Evolutionary conservation across 306 rosid genomes (phyloP).

Genomic region (Myrica gale): DNA sequence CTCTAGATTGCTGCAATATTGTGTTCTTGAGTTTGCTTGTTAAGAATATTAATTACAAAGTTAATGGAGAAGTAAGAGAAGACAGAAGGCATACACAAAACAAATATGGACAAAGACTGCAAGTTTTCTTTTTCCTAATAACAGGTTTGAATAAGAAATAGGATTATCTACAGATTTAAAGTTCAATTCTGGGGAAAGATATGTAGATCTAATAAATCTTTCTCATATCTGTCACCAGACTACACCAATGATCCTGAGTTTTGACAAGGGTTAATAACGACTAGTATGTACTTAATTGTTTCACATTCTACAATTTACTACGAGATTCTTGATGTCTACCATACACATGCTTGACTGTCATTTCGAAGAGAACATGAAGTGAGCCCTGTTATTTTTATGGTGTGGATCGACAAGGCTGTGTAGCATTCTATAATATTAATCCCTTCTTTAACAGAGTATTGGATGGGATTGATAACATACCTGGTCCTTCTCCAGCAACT

Average conservation of each 20-base stretch:
- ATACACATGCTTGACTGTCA: neutral
- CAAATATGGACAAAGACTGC: neutral
- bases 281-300: neutral
- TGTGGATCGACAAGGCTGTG: neutral
- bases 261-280: neutral
- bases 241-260: neutral
- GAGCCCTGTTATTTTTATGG: neutral
- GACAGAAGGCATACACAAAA: neutral
- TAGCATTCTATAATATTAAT: neutral
- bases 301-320: neutral
- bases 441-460: neutral
- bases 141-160: no score
- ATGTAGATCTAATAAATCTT: neutral
- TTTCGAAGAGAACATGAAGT: neutral
- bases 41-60: neutral
- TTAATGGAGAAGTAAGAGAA: neutral
- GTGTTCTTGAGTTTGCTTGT: neutral
- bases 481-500: conserved; percentile 78
- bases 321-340: neutral
- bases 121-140: no score
- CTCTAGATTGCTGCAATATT: neutral
- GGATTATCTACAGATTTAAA: neutral
- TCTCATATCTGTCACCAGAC: neutral
- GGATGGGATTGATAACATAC: conserved; percentile 36
- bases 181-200: neutral